Conservation (phyloP, 495 filamentous ascomycete genomes). For the Aspergillus heteromorphus region DNA sequence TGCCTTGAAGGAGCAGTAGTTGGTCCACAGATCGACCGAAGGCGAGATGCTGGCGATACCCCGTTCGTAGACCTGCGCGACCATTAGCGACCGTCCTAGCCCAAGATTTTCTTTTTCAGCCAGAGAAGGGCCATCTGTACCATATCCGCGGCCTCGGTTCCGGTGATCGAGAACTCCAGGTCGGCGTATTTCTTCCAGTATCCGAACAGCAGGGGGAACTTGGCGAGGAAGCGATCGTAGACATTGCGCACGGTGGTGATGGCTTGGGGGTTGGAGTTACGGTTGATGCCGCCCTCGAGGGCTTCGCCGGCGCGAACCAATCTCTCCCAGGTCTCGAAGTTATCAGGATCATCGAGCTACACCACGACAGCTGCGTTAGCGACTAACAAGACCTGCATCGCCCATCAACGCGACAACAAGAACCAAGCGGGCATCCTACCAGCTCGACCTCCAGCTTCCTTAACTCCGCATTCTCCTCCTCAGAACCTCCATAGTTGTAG, state of each 20-base stretch:
- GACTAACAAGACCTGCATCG: neutral
- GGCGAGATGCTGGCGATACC: slow-evolving; percentile 89
- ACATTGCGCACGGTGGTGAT: slow-evolving; percentile 77
- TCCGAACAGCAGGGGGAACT: slow-evolving; percentile 92
- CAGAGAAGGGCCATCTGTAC: slow-evolving; percentile 40
- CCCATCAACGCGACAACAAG: neutral
- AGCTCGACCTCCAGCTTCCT: slow-evolving; percentile 72
- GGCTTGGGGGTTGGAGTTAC: slow-evolving; percentile 92
- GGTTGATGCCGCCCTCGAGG: slow-evolving; percentile 88
- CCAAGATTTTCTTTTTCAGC: no score
- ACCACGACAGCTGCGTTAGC: slow-evolving; percentile 1
- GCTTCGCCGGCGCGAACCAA: slow-evolving; percentile 75
- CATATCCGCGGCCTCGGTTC: slow-evolving; percentile 97
- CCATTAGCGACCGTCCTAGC: slow-evolving; percentile 22
- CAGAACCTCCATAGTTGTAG: slow-evolving; percentile 66
- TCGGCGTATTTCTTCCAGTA: slow-evolving; percentile 99
- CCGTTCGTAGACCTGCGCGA: slow-evolving; percentile 78
- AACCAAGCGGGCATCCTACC: slow-evolving; percentile 40
- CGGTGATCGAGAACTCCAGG: slow-evolving; percentile 91
- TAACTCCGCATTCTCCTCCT: slow-evolving; percentile 83
- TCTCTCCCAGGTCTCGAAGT: slow-evolving; percentile 93
- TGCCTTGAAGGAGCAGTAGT: slow-evolving; percentile 96
- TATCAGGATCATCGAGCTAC: slow-evolving; percentile 71
- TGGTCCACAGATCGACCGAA: slow-evolving; percentile 93
- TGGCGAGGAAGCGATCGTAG: slow-evolving; percentile 90